These are phyloP conservation scores for Schizochytrium sp. DNA, from an alignment of 108 stramenopile species.

Conservation along the genomic window DNA sequence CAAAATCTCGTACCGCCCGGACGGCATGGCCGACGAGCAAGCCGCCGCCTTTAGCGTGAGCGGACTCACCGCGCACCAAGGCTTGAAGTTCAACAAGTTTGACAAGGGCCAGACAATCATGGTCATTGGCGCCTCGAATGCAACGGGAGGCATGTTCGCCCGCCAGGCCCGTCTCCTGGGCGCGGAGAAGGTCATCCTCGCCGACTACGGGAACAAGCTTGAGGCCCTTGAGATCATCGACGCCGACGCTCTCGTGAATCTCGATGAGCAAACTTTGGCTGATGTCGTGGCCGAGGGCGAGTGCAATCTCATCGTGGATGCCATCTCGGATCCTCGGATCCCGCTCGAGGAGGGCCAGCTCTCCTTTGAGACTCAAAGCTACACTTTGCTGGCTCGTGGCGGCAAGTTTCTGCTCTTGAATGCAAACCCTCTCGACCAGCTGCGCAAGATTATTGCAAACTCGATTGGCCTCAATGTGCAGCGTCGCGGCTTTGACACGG, in stretches of 20 bases:
- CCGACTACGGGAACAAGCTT: background rate
- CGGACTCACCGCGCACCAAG: background rate
- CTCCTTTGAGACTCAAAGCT: background rate
- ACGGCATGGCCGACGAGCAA: background rate
- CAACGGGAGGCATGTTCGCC: background rate
- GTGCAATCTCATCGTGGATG: background rate
- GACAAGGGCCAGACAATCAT: background rate
- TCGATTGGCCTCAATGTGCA: background rate
- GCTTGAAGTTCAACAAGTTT: background rate
- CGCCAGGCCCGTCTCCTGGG: background rate
- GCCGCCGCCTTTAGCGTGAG: constrained; percentile 1
- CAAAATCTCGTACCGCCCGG: background rate
- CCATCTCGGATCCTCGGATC: background rate
- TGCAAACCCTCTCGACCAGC: background rate
- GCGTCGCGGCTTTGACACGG: background rate
- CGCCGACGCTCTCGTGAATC: background rate
- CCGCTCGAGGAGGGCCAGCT: background rate
- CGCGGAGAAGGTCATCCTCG: background rate
- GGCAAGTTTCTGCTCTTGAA: background rate
- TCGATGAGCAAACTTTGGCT: background rate
- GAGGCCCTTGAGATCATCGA: background rate
- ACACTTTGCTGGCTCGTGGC: background rate
- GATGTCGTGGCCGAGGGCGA: background rate
- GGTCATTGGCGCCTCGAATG: constrained; percentile 8
- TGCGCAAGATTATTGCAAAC: background rate